These are phyloP conservation scores for Lactuca saligna DNA, from an alignment of 129 eudicot genomes.

Conservation along the genomic window DNA sequence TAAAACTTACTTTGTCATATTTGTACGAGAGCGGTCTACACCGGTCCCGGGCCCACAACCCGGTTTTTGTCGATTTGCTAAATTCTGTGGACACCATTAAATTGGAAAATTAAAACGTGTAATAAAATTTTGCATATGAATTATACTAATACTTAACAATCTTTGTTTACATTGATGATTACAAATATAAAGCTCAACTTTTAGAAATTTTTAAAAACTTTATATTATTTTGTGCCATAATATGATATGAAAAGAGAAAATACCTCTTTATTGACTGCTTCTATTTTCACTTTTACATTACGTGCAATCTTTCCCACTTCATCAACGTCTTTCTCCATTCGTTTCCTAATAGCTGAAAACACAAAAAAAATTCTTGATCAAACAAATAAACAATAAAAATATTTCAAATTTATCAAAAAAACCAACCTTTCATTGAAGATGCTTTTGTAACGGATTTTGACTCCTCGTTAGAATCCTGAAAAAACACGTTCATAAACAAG, in stretches of 20 bases:
- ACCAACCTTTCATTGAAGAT: constrained; percentile 86
- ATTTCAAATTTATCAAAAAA: not conserved
- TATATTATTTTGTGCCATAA: no score
- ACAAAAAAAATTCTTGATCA: not conserved
- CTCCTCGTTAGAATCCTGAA: constrained; percentile 91
- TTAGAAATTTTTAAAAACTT: no score
- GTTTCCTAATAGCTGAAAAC: constrained; percentile 81
- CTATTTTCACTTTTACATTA: constrained; percentile 67
- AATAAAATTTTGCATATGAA: no score
- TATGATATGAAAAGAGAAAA: constrained; percentile 4
- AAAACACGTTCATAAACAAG: constrained; percentile 9
- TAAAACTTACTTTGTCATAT: constrained; percentile 63
- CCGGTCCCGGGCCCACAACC: constrained; percentile 97
- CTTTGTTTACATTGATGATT: no score
- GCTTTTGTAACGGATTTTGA: constrained; percentile 93
- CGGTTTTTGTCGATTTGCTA: constrained; percentile 75
- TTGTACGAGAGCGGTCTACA: constrained; percentile 80
- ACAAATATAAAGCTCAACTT: no score
- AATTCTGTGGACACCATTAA: constrained; percentile 45
- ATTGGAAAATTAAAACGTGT: not conserved
- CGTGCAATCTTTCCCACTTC: constrained; percentile 95
- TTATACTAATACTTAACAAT: no score
- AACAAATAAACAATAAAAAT: not conserved
- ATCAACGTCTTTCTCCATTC: constrained; percentile 94
- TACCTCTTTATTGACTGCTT: constrained; percentile 78